phyloP scores from a whole-genome alignment of 116 monocot genomes.

The Posidonia oceanica region DNA sequence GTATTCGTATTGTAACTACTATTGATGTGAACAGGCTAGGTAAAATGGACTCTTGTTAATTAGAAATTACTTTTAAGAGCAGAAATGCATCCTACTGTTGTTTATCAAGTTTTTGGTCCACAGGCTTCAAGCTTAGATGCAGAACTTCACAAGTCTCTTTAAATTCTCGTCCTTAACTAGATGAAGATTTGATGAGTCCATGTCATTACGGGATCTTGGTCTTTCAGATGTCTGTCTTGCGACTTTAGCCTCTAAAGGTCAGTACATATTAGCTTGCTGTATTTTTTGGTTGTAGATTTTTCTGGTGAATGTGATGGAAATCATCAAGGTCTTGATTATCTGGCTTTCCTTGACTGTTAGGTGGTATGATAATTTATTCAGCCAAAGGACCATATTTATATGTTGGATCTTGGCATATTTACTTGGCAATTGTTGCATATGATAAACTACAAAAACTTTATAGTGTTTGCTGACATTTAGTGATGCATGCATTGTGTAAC shows the following conservation, averaged over 20 bases:
- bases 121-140: background rate
- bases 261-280: background rate
- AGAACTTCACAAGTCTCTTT: background rate
- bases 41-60: too few relatives aligned
- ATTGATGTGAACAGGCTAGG: too few relatives aligned
- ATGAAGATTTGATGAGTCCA: conserved; percentile 56
- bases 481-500: too few relatives aligned
- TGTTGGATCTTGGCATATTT: background rate
- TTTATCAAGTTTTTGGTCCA: background rate
- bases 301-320: too few relatives aligned
- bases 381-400: background rate
- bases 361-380: background rate
- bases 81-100: too few relatives aligned
- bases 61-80: too few relatives aligned
- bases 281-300: background rate
- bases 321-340: background rate
- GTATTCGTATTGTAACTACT: too few relatives aligned
- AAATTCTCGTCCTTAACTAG: conserved; percentile 20
- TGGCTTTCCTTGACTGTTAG: background rate
- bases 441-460: background rate
- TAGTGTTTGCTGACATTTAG: background rate
- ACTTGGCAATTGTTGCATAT: background rate
- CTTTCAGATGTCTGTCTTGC: conserved; percentile 87
- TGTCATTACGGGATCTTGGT: conserved; percentile 58
- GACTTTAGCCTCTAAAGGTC: conserved; percentile 68